Conservation (phyloP, 2,329 filamentous ascomycete genomes). For the Colletotrichum acutatum region DNA sequence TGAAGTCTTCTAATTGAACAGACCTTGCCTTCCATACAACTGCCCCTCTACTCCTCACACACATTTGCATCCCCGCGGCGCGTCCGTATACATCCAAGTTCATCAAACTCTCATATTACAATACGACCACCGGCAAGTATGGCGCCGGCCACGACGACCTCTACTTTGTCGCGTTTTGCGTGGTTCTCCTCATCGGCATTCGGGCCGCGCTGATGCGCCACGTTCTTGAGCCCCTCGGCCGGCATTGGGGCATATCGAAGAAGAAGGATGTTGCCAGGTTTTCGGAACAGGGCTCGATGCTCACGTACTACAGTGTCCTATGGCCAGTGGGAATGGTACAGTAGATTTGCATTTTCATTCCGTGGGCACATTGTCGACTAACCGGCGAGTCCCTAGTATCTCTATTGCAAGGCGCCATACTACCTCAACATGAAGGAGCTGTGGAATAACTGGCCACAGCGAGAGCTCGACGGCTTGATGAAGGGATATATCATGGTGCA, state of each 20-base stretch:
- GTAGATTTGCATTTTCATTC: background rate
- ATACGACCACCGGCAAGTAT: background rate
- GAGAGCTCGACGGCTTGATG: constrained; percentile 18
- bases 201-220: constrained; percentile 4
- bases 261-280: background rate
- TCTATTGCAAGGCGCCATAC: background rate
- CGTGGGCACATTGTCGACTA: background rate
- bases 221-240: background rate
- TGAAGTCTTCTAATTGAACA: background rate
- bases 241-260: background rate
- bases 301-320: background rate
- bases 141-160: constrained; percentile 13
- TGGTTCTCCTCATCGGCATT: background rate
- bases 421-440: constrained; percentile 8
- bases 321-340: background rate
- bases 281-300: constrained; percentile 6
- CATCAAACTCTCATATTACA: background rate
- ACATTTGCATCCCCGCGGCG: background rate
- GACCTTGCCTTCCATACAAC: background rate
- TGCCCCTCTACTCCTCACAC: background rate
- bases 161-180: constrained; percentile 1
- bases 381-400: background rate
- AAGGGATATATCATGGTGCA: constrained; percentile 16
- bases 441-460: background rate
- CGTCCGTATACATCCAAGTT: background rate